Conservation (phyloP, 1,284 basidiomycete genomes). For the Entoloma clypeatum region DNA sequence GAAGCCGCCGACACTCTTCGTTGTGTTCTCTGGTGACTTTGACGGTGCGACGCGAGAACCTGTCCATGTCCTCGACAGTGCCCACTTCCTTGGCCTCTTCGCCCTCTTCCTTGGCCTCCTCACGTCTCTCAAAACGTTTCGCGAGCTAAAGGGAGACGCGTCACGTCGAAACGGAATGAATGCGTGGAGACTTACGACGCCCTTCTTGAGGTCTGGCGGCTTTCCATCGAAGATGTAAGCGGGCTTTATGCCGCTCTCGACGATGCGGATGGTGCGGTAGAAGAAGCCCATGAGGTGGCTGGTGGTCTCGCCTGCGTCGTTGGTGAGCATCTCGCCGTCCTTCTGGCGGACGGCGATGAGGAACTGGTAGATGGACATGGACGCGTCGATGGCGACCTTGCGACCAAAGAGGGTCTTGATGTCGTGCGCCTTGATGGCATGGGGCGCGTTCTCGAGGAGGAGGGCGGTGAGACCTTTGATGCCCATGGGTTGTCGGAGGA, state of each 20-base stretch:
- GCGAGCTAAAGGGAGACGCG: constrained; percentile 63
- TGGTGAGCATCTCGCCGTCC: constrained; percentile 96
- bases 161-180: constrained; percentile 1
- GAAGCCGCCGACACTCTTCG: constrained; percentile 86
- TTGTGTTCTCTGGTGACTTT: constrained; percentile 96
- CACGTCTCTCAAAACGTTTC: constrained; percentile 87
- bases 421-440: constrained; percentile 86
- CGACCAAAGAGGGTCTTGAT: constrained; percentile 97
- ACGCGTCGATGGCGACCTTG: constrained; percentile 98
- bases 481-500: constrained; percentile 71
- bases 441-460: constrained; percentile 86
- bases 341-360: constrained; percentile 95
- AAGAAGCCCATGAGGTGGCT: constrained; percentile 99
- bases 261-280: constrained; percentile 95
- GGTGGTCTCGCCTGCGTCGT: constrained; percentile 95
- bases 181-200: constrained; percentile 67
- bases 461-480: constrained; percentile 93
- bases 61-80: constrained; percentile 90
- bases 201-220: constrained; percentile 95
- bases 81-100: constrained; percentile 97
- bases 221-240: constrained; percentile 99
- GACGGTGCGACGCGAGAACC: constrained; percentile 87
- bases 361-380: constrained; percentile 95
- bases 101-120: constrained; percentile 91
- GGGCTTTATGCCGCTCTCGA: constrained; percentile 99